Evolutionary conservation across 495 filamentous ascomycete species (phyloP).

Genomic region (Bryoglossum gracile): DNA sequence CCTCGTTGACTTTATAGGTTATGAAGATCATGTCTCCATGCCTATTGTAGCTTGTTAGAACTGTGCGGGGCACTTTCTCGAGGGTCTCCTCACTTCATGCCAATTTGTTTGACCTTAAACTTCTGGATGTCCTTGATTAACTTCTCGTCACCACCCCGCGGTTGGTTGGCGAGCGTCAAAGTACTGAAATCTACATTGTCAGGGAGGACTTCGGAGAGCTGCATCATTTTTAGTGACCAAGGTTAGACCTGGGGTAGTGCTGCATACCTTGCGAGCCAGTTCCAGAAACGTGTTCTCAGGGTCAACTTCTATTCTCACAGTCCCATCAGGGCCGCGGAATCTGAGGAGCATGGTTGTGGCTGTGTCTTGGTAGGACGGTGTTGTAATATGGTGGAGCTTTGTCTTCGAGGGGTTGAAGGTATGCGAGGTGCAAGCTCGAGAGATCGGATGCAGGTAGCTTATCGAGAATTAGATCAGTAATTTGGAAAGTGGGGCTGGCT

Average conservation of each 20-base stretch:
- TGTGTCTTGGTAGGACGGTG: not conserved
- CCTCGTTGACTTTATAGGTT: slow-evolving; percentile 52
- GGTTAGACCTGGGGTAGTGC: too few species aligned
- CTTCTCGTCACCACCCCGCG: slow-evolving; percentile 66
- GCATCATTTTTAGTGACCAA: slow-evolving; percentile 10
- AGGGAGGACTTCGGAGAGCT: slow-evolving; percentile 22
- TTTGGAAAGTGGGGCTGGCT: too few species aligned
- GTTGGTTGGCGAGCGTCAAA: slow-evolving; percentile 74
- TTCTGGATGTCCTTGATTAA: slow-evolving; percentile 57
- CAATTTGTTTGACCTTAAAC: slow-evolving; percentile 61
- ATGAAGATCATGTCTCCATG: slow-evolving; percentile 89
- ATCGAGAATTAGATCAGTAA: too few species aligned
- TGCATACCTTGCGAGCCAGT: slow-evolving; percentile 42
- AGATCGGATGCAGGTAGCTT: too few species aligned
- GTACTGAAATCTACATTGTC: slow-evolving; percentile 61
- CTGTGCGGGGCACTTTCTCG: slow-evolving; percentile 15
- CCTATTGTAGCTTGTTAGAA: slow-evolving; percentile 34
- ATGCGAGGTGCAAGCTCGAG: too few species aligned
- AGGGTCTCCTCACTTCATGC: slow-evolving; percentile 48
- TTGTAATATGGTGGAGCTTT: not conserved
- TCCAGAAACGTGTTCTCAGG: slow-evolving; percentile 45
- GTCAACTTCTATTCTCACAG: slow-evolving; percentile 58
- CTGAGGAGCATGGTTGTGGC: slow-evolving; percentile 53
- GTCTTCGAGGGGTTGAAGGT: not conserved
- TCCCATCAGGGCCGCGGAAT: slow-evolving; percentile 63